These are phyloP conservation scores for Plantago ovata DNA, from an alignment of 257 asterid genomes.

Conservation along the genomic window DNA sequence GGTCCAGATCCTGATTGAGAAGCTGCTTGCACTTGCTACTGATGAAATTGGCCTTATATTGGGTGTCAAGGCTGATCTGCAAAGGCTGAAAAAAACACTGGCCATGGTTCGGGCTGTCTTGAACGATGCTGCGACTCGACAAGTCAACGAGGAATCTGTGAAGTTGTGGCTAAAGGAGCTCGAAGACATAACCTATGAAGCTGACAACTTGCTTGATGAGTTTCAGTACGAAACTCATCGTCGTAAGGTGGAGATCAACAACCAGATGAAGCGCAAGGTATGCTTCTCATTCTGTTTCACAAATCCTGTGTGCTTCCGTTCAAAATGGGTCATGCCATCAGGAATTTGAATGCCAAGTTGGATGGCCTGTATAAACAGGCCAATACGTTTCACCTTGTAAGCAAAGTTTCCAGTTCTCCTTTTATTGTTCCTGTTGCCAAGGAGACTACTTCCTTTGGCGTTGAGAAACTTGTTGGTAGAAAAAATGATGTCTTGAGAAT, in stretches of 20 bases:
- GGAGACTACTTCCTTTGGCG: too few species aligned
- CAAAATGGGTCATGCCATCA: slow-evolving; percentile 7
- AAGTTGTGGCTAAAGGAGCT: slow-evolving; percentile 16
- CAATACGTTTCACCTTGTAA: slow-evolving; percentile 2
- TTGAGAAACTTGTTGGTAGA: too few species aligned
- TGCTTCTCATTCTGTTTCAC: neutral
- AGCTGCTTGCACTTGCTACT: neutral
- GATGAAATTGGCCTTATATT: neutral
- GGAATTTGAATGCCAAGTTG: slow-evolving; percentile 4
- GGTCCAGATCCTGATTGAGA: neutral
- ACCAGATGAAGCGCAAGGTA: neutral
- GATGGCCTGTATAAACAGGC: slow-evolving; percentile 8
- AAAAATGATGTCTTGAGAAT: too few species aligned
- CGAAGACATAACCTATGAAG: slow-evolving; percentile 8
- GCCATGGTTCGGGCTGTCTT: slow-evolving; percentile 15
- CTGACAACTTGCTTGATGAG: slow-evolving; percentile 11
- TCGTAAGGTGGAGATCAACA: slow-evolving; percentile 1
- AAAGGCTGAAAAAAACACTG: neutral
- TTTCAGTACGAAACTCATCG: neutral
- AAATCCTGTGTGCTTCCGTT: slow-evolving; percentile 3
- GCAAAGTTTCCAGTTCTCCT: neutral
- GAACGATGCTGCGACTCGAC: slow-evolving; percentile 12
- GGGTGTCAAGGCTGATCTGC: too few species aligned
- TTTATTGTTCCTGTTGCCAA: neutral
- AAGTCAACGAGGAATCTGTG: neutral